Evolutionary conservation across 768 basidiomycete species (phyloP), one percentile per base, ranked within the genome.

Genomic region (Fomitopsis pulvina): DNA sequence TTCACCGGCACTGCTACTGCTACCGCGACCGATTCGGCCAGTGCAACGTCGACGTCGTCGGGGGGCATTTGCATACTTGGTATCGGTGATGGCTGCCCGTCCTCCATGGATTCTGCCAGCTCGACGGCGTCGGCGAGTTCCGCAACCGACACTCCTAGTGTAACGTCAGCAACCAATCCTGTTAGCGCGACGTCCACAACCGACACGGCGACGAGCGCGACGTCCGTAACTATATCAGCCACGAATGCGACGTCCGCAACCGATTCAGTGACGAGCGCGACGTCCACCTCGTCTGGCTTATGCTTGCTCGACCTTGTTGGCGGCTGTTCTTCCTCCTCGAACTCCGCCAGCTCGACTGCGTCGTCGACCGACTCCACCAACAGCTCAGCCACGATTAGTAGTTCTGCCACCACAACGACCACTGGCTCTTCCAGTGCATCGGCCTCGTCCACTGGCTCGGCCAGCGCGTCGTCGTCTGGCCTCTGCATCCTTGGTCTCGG

Each of bases 121-220:
- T 25, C 44, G 49, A 47, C 48, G 12, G 41, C 53, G 30, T 46
- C 50, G 12, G 34, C 45, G 52, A 49, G 40, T 34, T 26, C 10
- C 20, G 10, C 47, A 24, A 25, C 26, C 30, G 30, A 9, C 30
- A 34, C 27, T 14, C 27, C 45, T 30, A 7, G 18, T 25, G 12
- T 24, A 8, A 6, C 29, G 29, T n/a, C 34, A 4, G 34, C 29
- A 20, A 28, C 20, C 30, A 18, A 24, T 29, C 27, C 4, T 27
- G 27, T 8, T 32, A 7, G 30, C 7, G 30, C 18, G 34, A 16
- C 34, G n/a, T 27, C 26, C 28, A 11, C 45, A 10, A 38, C 41
- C 26, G 43, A 28, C 39, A 43, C 48, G 21, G 41, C 9, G 24
- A 18, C 21, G 41, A 38, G 34, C 18, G 25, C 42, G 27, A 43